phyloP scores from a whole-genome alignment of 2,329 filamentous ascomycete species.

The Camptophora hylomeconis region DNA sequence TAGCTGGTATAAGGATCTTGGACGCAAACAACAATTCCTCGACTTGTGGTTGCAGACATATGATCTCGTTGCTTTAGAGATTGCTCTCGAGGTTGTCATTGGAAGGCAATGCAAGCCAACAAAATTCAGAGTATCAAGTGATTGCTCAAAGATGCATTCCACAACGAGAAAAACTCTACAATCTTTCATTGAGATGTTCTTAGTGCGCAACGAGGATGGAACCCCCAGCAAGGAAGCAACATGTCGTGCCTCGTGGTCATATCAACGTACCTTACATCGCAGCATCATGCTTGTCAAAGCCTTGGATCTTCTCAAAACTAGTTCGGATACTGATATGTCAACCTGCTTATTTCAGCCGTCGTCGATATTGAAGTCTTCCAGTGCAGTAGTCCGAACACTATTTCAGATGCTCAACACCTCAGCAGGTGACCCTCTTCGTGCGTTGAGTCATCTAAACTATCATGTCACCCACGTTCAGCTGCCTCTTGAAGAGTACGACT shows the following conservation, averaged over 20 bases:
- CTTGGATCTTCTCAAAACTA: slow-evolving; percentile 42
- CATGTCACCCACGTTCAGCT: slow-evolving; percentile 41
- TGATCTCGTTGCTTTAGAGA: slow-evolving; percentile 35
- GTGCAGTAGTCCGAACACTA: slow-evolving; percentile 38
- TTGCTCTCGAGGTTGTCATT: slow-evolving; percentile 45
- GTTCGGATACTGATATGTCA: slow-evolving; percentile 14
- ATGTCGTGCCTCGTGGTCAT: slow-evolving; percentile 34
- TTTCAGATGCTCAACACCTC: slow-evolving; percentile 43
- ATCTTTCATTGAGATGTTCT: slow-evolving; percentile 42
- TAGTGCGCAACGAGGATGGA: slow-evolving; percentile 44
- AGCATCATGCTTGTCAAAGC: slow-evolving; percentile 48
- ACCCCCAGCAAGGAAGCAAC: slow-evolving; percentile 12
- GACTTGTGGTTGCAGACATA: slow-evolving; percentile 47
- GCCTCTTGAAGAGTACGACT: slow-evolving; percentile 45
- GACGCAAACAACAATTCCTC: slow-evolving; percentile 43
- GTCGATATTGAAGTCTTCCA: slow-evolving; percentile 44
- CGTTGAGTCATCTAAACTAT: slow-evolving; percentile 44
- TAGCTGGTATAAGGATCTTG: slow-evolving; percentile 43
- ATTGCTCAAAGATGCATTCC: slow-evolving; percentile 6
- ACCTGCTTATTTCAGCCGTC: slow-evolving; percentile 38
- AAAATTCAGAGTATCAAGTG: background rate
- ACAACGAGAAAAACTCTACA: slow-evolving; percentile 32
- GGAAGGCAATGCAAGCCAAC: slow-evolving; percentile 29
- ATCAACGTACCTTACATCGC: slow-evolving; percentile 43
- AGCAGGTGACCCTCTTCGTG: slow-evolving; percentile 42